These are phyloP conservation scores for Beta corolliflora DNA, from an alignment of 179 eudicot species.

Conservation along the genomic window DNA sequence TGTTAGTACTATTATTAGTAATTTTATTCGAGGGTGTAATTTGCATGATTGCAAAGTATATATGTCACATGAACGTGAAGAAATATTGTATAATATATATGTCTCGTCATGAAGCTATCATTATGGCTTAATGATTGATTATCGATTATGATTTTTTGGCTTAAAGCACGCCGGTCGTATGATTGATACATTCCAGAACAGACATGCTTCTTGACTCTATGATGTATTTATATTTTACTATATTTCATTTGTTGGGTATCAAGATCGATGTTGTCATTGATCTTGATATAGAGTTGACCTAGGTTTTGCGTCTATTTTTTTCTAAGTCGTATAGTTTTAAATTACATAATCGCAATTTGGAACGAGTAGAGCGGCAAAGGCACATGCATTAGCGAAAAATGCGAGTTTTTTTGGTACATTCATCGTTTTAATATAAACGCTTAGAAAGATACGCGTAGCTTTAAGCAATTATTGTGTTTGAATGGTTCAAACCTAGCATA, in stretches of 20 bases:
- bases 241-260: background rate
- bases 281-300: background rate
- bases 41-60: background rate
- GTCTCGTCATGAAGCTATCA: background rate
- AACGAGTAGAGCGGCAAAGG: background rate
- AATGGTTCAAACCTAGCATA: background rate
- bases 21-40: background rate
- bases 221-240: background rate
- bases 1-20: constrained; percentile 8
- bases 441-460: background rate
- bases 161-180: background rate
- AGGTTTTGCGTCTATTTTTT: background rate
- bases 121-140: background rate
- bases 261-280: no score
- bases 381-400: background rate
- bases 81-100: background rate
- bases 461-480: background rate
- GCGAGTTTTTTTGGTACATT: background rate
- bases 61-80: constrained; percentile 6
- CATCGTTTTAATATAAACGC: background rate
- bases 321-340: background rate
- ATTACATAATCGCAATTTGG: background rate
- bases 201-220: constrained; percentile 1
- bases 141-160: background rate
- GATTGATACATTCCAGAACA: background rate